These are phyloP conservation scores for Syzygium syzygioides DNA, from an alignment of 441 rosid genomes.

Conservation along the genomic window DNA sequence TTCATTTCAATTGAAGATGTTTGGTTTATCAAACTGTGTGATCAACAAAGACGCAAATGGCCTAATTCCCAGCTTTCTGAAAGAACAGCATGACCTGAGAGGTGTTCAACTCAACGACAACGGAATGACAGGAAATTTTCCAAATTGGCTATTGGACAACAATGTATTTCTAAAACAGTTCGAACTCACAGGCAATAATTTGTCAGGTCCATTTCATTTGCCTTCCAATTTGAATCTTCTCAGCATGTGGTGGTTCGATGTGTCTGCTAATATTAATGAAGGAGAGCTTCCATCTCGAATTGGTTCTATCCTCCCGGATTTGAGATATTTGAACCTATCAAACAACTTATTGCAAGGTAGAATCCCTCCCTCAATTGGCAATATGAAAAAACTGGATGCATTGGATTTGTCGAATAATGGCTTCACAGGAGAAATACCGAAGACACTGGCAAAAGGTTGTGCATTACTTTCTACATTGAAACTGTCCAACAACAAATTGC, in stretches of 20 bases:
- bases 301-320: not conserved
- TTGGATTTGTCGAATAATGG: not conserved
- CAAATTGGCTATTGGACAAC: not conserved
- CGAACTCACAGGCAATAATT: rapidly evolving
- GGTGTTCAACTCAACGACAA: rapidly evolving
- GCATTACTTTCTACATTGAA: not conserved
- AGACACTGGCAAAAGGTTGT: not conserved
- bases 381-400: rapidly evolving
- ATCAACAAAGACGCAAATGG: not conserved
- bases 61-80: not conserved
- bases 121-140: not conserved
- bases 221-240: too few relatives aligned
- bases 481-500: not conserved
- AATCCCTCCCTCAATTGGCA: not conserved
- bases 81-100: not conserved
- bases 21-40: not conserved
- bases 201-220: not conserved
- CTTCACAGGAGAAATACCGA: not conserved
- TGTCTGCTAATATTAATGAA: too few relatives aligned
- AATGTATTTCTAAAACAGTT: rapidly evolving
- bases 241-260: too few relatives aligned
- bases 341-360: not conserved
- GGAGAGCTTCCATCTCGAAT: too few relatives aligned
- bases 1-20: not conserved
- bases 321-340: not conserved